Evolutionary conservation across 2,329 filamentous ascomycete genomes (phyloP), one percentile per base, ranked within the genome.

Genomic region (Leptographium radiaticola): DNA sequence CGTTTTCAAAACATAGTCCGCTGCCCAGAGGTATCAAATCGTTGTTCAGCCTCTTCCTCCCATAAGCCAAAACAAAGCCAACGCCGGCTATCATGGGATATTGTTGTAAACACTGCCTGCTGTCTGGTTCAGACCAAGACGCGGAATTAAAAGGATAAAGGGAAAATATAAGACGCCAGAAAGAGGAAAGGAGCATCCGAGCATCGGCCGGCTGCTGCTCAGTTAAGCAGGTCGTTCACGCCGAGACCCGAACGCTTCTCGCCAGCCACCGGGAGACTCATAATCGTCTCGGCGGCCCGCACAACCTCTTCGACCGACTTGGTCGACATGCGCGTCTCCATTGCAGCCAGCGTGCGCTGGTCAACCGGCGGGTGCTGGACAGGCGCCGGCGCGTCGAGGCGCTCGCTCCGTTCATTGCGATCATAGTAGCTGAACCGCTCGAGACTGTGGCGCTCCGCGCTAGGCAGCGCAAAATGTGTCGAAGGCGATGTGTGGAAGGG

Each of bases 181-280:
- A 20, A 42, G 38, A 49, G n/a, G 34, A 42, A 51, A 38, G 31
- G 15, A 34, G 33, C 6, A 30, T 25, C 10, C 16, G 2, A 18
- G 15, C 44, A 33, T 33, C 15, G n/a, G n/a, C n/a, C n/a, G n/a
- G n/a, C n/a, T n/a, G 15, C 25, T n/a, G 15, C 44, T 48, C 11
- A 52, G 50, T 52, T 52, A 33, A 52, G 50, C 40, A 52, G 50
- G 43, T 52, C 42, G 4, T n/a, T 30, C n/a, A 52, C 12, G 34
- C 30, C 34, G 11, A 52, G 8, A 31, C 40, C 25, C 15, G 30
- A n/a, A 7, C 40, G 39, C 31, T 44, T 51, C 38, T 44, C 20
- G 36, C 10, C 25, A 16, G 15, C 36, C 47, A n/a, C 34, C 18
- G 44, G 51, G 15, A 48, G 45, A 34, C 16, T 42, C 51, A 53